Base-by-base conservation (phyloP, 2,329 filamentous ascomycete genomes). In the Macrophomina pseudophaseolina region DNA sequence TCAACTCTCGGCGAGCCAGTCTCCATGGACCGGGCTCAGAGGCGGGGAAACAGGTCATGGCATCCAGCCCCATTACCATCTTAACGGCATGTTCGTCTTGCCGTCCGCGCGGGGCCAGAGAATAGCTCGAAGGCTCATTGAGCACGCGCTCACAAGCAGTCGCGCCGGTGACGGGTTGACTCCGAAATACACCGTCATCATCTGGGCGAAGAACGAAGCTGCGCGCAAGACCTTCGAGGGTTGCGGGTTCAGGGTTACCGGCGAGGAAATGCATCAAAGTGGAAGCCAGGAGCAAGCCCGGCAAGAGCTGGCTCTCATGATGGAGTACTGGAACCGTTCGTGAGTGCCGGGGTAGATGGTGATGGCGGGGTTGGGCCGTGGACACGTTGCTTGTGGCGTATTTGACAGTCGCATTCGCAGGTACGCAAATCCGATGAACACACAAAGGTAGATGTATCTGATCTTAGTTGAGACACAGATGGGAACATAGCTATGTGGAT, bases 81-180 rank as follows among this genome's bases (percentile, higher is more conserved):
- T 76, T 3, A 74, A 71, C 60, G 75, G 70, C 38, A 70, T 74
- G 38, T 78, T 75, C 64, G 74, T 78, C 7, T 59, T 71, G 6
- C 70, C 72, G 8, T 58, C 59, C n/a, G 71, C 70, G 9, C 68
- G 75, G 44, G 64, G 71, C 4, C 35, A 18, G n/a, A 75, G 76
- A 11, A 33, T 78, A 9, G 76, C 75, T 6, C 71, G 63, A 40
- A 68, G 58, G 12, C 67, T 79, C 32, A 68, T 78, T 12, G 66
- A 70, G 16, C 69, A 71, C 35, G 74, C 74, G 12, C 32, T 76
- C 16, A 62, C 48, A 3, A 66, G 71, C 28, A 73, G 68, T 18
- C 62, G 52, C 12, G 16, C 32, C 4, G 54, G 46, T 5, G 66
- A 60, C 4, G 42, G n/a, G 18, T 32, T 18, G 14, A 56, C 64